These are phyloP conservation scores for Umbilicus rupestris DNA, from an alignment of 164 flowering plant genomes.

Conservation along the genomic window DNA sequence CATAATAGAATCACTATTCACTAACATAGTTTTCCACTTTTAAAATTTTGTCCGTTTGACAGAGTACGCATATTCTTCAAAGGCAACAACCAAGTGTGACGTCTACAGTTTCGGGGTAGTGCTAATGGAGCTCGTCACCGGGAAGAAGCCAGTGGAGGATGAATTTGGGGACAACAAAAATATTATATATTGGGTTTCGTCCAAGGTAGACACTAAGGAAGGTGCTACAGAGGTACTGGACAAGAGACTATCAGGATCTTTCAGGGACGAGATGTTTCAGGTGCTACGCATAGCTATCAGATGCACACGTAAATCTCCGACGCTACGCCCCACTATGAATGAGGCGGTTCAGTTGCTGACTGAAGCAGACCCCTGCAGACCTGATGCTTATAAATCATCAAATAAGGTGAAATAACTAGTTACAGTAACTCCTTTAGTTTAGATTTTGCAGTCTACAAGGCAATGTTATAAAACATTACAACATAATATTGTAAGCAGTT, in stretches of 20 bases:
- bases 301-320: constrained; percentile 52
- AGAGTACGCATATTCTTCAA: constrained; percentile 86
- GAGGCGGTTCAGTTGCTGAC: constrained; percentile 74
- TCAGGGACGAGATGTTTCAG: constrained; percentile 70
- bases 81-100: constrained; percentile 87
- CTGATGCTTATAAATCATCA: constrained; percentile 38
- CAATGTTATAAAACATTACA: constrained; percentile 1
- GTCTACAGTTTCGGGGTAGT: constrained; percentile 27
- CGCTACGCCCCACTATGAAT: constrained; percentile 78
- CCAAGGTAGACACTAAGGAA: constrained; percentile 69
- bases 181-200: constrained; percentile 71
- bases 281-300: constrained; percentile 68
- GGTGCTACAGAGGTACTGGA: constrained; percentile 66
- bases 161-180: constrained; percentile 92
- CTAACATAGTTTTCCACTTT: background rate
- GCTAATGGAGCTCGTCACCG: constrained; percentile 81
- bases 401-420: constrained; percentile 19
- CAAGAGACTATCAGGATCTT: constrained; percentile 44
- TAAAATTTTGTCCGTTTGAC: constrained; percentile 9
- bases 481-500: background rate
- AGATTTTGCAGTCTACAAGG: background rate
- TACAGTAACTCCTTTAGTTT: background rate
- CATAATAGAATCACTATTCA: background rate
- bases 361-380: constrained; percentile 70
- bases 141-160: constrained; percentile 80